Evolutionary conservation across 2,329 filamentous ascomycete genomes (phyloP), one percentile per base, ranked within the genome.

Genomic region (Septoria petroselini): DNA sequence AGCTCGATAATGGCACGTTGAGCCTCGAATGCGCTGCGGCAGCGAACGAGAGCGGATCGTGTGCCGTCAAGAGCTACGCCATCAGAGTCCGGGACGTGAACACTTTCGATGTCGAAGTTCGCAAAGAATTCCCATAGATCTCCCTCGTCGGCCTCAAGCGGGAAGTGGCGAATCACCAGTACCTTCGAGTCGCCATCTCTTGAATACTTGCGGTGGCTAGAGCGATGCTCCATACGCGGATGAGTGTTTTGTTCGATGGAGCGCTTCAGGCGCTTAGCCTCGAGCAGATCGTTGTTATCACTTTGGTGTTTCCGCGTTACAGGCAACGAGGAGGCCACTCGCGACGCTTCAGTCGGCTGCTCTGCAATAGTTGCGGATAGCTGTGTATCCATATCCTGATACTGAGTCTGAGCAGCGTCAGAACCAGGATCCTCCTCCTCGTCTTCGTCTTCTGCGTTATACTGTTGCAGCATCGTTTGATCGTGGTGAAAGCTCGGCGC

Each of bases 401-500:
- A 38, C 12, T 38, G 34, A 38, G 34, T 38, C 34, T 21, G 34
- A 11, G 7, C 35, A 35, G 4, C 11, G 8, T 15, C n/a, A 15
- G 11, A 35, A 4, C 17, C 33, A 7, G 33, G 30, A 27, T 25
- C 27, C 11, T 25, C 15, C 3, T 14, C 9, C 21, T 38, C 14
- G 17, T 27, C 43, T 19, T 23, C 42, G 7, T 18, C 30, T 2
- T 19, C 15, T 7, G 42, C 44, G 21, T 47, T 55, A 21, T 37
- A 29, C 17, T 50, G 35, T 3, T 40, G 52, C 46, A 74, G 69
- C 77, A 90, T 84, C 47, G 78, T 60, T 4, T 64, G 34, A 57
- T 95, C 88, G 59, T 91, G 83, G 1, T 72, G 69, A 62, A 91
- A 94, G 0, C 55, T 55, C 0, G 72, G 64, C 0, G 72, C 76